A percentile compares a stretch with the other conserved stretches of the same genome.
Conservation (phyloP, 2,329 filamentous ascomycete species). For the Claviceps quebecensis region DNA sequence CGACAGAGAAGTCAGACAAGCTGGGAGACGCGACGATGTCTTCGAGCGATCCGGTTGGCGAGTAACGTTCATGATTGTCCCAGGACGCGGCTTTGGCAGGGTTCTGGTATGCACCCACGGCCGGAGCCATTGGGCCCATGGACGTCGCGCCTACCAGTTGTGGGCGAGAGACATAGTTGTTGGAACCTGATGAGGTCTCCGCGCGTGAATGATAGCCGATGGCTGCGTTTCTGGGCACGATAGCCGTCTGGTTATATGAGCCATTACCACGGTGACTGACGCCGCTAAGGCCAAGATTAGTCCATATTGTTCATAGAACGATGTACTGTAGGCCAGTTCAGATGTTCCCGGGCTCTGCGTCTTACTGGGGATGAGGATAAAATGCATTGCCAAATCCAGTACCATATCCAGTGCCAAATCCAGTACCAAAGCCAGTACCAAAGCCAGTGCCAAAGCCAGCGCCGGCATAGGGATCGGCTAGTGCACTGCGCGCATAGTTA, state of each 20-base stretch:
- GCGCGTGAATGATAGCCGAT: slow-evolving; percentile 24
- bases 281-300: slow-evolving; percentile 26
- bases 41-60: slow-evolving; percentile 43
- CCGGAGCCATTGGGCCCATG: slow-evolving; percentile 10
- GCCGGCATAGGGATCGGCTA: slow-evolving; percentile 17
- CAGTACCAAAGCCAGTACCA: too few species aligned
- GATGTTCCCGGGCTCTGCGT: slow-evolving; percentile 5
- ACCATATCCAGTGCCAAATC: too few species aligned
- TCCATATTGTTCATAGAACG: slow-evolving; percentile 1
- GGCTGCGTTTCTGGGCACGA: slow-evolving; percentile 7
- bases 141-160: slow-evolving; percentile 25
- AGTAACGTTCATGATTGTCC: slow-evolving; percentile 36
- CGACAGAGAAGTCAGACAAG: slow-evolving; percentile 45
- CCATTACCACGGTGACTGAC: slow-evolving; percentile 25
- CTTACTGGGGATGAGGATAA: slow-evolving; percentile 26
- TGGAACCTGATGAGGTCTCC: slow-evolving; percentile 25
- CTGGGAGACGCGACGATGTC: slow-evolving; percentile 44
- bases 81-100: slow-evolving; percentile 12
- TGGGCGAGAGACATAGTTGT: slow-evolving; percentile 27
- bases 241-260: slow-evolving; percentile 16
- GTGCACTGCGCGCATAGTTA: slow-evolving; percentile 15
- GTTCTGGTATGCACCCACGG: slow-evolving; percentile 26
- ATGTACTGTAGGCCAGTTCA: neutral
- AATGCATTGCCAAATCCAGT: slow-evolving; percentile 11
- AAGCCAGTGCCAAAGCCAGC: slow-evolving; percentile 18